Evolutionary conservation across 345 rosid genomes (phyloP).

Genomic region (Combretum micranthum): DNA sequence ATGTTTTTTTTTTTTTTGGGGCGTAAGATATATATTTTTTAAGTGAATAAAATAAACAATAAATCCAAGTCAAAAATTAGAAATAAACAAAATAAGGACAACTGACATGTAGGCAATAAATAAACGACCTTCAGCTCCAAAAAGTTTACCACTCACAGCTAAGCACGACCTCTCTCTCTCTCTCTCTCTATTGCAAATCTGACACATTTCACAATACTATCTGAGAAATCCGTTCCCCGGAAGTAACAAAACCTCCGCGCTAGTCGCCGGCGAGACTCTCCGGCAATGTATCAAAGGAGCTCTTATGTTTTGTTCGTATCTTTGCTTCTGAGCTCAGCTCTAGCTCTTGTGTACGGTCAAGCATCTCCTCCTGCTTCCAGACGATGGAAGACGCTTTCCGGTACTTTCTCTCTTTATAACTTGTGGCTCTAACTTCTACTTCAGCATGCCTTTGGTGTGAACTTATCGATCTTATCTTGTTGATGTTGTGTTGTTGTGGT

Average conservation of each 20-base stretch:
- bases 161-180: neutral
- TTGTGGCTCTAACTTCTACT: neutral
- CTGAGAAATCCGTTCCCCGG: neutral
- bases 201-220: neutral
- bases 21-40: too few relatives aligned
- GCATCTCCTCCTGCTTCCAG: slow-evolving; percentile 31
- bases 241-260: neutral
- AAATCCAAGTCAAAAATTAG: too few relatives aligned
- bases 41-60: too few relatives aligned
- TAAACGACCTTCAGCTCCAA: too few relatives aligned
- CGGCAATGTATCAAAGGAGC: slow-evolving; percentile 33
- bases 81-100: too few relatives aligned
- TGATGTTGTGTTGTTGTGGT: too few relatives aligned
- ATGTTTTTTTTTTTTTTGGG: too few relatives aligned
- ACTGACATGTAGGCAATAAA: too few relatives aligned
- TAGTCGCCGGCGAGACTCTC: slow-evolving; percentile 16
- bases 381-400: slow-evolving; percentile 35
- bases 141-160: neutral
- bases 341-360: slow-evolving; percentile 48
- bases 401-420: neutral
- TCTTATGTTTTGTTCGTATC: slow-evolving; percentile 17
- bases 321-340: slow-evolving; percentile 20
- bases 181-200: neutral
- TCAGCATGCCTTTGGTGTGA: too few relatives aligned
- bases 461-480: too few relatives aligned